These are phyloP conservation scores for Phaeosphaeria sp. DNA, from an alignment of 2,329 filamentous ascomycete genomes.

Conservation along the genomic window DNA sequence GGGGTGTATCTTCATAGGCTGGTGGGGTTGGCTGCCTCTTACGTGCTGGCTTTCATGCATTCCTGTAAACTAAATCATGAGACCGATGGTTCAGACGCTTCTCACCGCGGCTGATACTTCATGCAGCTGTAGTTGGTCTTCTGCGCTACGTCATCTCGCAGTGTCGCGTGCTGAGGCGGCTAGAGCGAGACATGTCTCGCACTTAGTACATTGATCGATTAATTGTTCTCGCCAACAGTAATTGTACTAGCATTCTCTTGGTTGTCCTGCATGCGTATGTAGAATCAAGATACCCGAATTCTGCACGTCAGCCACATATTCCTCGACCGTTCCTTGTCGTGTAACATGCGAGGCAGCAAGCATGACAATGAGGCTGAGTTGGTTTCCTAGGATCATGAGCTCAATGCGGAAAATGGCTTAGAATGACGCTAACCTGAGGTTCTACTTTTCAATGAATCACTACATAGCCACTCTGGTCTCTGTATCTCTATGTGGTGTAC, in stretches of 20 bases:
- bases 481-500: too few species aligned
- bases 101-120: background rate
- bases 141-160: background rate
- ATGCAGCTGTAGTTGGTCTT: background rate
- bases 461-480: background rate
- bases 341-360: background rate
- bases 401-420: background rate
- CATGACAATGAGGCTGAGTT: background rate
- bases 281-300: background rate
- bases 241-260: background rate
- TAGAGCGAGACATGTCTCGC: background rate
- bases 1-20: background rate
- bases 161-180: background rate
- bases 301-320: background rate
- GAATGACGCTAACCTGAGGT: background rate
- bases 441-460: background rate
- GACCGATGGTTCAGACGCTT: background rate
- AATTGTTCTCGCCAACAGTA: background rate
- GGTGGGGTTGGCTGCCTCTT: background rate
- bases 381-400: background rate
- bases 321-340: background rate
- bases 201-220: background rate
- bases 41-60: background rate
- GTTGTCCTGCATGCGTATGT: background rate
- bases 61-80: background rate